Evolutionary conservation across 495 filamentous ascomycete genomes (phyloP), one percentile per base, ranked within the genome.

Genomic region (Daldinia caldariorum): DNA sequence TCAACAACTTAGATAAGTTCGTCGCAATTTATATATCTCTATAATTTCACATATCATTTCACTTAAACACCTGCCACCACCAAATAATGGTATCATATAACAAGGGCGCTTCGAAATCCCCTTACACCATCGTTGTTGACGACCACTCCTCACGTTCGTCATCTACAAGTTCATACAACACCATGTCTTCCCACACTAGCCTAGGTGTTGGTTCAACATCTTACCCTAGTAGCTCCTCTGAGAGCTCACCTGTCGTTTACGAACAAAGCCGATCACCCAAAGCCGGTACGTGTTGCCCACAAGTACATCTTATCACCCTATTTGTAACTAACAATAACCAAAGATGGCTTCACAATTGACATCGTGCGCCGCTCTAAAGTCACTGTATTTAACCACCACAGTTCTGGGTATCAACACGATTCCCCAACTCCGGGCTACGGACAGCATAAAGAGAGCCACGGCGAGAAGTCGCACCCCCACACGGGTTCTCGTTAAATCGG

Each of bases 291-390:
- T 38, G 47, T 8, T 38, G 26, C 38, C 8, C 14, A 6, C 35
- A 35, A 50, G 20, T 14, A 45, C 14, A 53, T 6, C 34, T 26
- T 47, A 9, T 1, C 18, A 26, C 5, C 31, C 32, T 12, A 9
- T 13, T 50, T 1, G 13, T 32, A 45, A 18, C 70, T 72, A 61
- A 72, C n/a, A 3, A 45, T 58, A 9, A 50, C 37, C 8, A 13
- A 61, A 72, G 70, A 20, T 1, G 31, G 54, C 20, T 72, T 53
- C 57, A 63, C 54, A 31, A 61, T 65, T 18, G 56, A 68, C 12
- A 9, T 20, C 8, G 0, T 8, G 26, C 50, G 13, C 22, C 64
- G 70, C 26, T 13, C 1, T n/a, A n/a, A 20, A 6, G 61, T 72
- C 18, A 45, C 64, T 10, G 26, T 72, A 34, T 61, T 54, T 14